Percentiles rank a stretch among this genome's conserved stretches.
These are phyloP conservation scores for Helminthosporium solani DNA, from an alignment of 2,329 filamentous ascomycete species.

Conservation along the genomic window DNA sequence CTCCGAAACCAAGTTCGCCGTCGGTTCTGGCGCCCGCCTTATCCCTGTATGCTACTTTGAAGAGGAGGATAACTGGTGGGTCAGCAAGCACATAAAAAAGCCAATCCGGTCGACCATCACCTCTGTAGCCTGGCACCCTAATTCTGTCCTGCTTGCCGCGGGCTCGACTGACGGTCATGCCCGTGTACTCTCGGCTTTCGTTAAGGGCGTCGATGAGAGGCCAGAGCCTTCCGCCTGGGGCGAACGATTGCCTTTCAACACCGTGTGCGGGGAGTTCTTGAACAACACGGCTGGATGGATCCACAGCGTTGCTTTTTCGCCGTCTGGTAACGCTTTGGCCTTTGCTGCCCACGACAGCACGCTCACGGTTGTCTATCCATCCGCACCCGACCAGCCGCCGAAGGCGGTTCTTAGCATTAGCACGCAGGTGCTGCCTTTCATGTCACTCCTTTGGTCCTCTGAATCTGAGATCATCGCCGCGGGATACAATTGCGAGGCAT, in stretches of 20 bases:
- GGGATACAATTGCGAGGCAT: conserved; percentile 85
- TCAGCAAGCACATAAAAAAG: conserved; percentile 99
- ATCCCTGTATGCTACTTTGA: conserved; percentile 99
- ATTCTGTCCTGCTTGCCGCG: conserved; percentile 90
- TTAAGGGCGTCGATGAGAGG: conserved; percentile 88
- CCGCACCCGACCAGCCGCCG: conserved; percentile 85
- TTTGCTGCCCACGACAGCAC: conserved; percentile 96
- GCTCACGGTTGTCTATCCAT: conserved; percentile 93
- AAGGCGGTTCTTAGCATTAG: conserved; percentile 85
- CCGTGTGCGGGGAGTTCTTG: conserved; percentile 92
- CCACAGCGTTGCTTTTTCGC: conserved; percentile 89
- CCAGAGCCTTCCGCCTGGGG: conserved; percentile 91
- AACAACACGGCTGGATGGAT: conserved; percentile 98
- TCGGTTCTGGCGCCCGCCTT: conserved; percentile 90
- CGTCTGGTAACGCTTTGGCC: conserved; percentile 86
- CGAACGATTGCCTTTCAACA: conserved; percentile 95
- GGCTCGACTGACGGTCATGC: conserved; percentile 98
- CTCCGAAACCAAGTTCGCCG: conserved; percentile 94
- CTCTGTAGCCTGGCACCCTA: conserved; percentile 93
- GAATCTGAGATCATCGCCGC: conserved; percentile 94
- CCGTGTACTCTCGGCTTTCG: conserved; percentile 89
- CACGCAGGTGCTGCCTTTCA: conserved; percentile 88
- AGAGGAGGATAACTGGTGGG: conserved; percentile 99
- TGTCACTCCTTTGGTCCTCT: conserved; percentile 86
- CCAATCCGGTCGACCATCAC: conserved; percentile 97